Evolutionary conservation across 2,329 filamentous ascomycete species (phyloP).

Genomic region (Achaetomium macrosporum): DNA sequence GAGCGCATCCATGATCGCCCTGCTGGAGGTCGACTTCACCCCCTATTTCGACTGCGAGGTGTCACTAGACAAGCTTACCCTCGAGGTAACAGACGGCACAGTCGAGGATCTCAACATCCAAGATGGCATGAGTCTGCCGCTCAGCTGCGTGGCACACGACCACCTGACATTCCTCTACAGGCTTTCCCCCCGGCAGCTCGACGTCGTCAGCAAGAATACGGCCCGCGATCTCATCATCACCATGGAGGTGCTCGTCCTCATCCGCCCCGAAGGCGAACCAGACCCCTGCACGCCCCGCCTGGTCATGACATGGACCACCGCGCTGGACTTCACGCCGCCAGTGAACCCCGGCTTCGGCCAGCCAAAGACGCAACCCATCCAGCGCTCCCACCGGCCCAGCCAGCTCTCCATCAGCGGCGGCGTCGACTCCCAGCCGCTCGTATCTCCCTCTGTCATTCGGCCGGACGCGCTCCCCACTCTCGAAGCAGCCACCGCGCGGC

Average conservation of each 20-base stretch:
- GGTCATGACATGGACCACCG: conserved; percentile 61
- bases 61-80: conserved; percentile 52
- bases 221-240: conserved; percentile 52
- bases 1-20: conserved; percentile 58
- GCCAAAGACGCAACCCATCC: conserved; percentile 49
- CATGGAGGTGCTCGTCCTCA: conserved; percentile 53
- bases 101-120: conserved; percentile 53
- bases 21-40: conserved; percentile 69
- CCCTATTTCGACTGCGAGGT: conserved; percentile 62
- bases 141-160: conserved; percentile 63
- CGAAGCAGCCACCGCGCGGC: conserved; percentile 44
- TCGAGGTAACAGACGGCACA: conserved; percentile 52
- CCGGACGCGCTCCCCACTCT: conserved; percentile 56
- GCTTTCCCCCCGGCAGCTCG: conserved; percentile 48
- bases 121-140: conserved; percentile 47
- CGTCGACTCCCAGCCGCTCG: conserved; percentile 47
- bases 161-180: conserved; percentile 71
- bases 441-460: conserved; percentile 50
- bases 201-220: conserved; percentile 39
- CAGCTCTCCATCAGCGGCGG: conserved; percentile 58
- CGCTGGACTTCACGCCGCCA: conserved; percentile 62
- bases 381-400: conserved; percentile 55
- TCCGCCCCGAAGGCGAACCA: conserved; percentile 37
- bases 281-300: conserved; percentile 55
- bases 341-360: conserved; percentile 58